These are phyloP conservation scores for Phyllachora maydis DNA, from an alignment of 2,329 filamentous ascomycete species.

Conservation along the genomic window DNA sequence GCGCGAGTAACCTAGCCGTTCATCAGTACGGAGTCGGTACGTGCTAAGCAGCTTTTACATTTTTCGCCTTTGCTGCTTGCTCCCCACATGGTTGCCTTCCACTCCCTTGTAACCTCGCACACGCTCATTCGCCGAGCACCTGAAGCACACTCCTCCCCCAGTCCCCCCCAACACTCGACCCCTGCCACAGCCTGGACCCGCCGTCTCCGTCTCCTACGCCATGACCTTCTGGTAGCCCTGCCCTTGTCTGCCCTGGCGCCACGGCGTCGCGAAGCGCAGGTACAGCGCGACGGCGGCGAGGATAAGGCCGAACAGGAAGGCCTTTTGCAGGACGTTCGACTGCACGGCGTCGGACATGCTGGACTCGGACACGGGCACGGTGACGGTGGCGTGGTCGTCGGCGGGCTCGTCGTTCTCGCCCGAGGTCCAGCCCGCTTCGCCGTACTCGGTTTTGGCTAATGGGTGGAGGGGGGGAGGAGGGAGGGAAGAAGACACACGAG, in stretches of 20 bases:
- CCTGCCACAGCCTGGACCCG: too few relatives aligned
- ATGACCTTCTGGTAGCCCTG: slow-evolving; percentile 21
- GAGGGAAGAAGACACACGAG: too few relatives aligned
- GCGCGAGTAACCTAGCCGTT: too few relatives aligned
- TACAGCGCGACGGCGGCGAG: slow-evolving; percentile 21
- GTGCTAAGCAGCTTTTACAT: too few relatives aligned
- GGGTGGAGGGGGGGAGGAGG: slow-evolving; percentile 9
- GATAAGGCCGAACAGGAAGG: slow-evolving; percentile 26
- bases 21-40: too few relatives aligned
- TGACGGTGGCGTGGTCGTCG: slow-evolving; percentile 2
- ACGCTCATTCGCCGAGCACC: too few relatives aligned
- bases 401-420: slow-evolving; percentile 14
- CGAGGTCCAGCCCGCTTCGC: slow-evolving; percentile 14
- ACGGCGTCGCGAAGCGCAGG: slow-evolving; percentile 20
- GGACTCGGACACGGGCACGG: slow-evolving; percentile 4
- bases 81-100: too few relatives aligned
- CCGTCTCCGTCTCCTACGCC: slow-evolving; percentile 14
- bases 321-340: slow-evolving; percentile 25
- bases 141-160: too few relatives aligned
- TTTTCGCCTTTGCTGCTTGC: too few relatives aligned
- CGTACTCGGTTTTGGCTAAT: slow-evolving; percentile 14
- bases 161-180: too few relatives aligned
- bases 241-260: slow-evolving; percentile 8
- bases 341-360: slow-evolving; percentile 9
- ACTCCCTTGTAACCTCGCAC: too few relatives aligned